Conservation (phyloP, 768 basidiomycete genomes). For the Hygrophorus pudorinus region DNA sequence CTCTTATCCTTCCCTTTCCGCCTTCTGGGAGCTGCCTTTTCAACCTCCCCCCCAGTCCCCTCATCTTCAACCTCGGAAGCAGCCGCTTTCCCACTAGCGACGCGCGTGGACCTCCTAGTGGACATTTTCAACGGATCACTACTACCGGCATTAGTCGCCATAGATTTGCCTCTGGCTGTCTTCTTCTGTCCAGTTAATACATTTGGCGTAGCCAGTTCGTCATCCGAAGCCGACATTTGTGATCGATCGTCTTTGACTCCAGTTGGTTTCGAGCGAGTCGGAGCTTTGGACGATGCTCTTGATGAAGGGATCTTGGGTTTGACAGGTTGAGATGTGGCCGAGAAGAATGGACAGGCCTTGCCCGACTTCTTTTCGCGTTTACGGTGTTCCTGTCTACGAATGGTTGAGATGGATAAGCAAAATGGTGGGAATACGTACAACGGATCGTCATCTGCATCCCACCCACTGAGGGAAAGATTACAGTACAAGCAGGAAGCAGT, state of each 20-base stretch:
- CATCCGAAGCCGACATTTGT: not conserved
- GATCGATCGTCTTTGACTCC: not conserved
- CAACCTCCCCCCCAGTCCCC: not conserved
- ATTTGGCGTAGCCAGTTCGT: not conserved
- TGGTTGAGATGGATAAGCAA: not conserved
- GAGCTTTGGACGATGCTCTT: not conserved
- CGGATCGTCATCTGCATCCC: conserved; percentile 84
- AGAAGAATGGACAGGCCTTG: conserved; percentile 32
- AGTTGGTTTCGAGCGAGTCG: conserved; percentile 2
- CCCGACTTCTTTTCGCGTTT: conserved; percentile 32
- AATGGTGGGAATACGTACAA: conserved; percentile 42
- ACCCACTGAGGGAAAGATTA: conserved; percentile 66
- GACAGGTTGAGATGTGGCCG: conserved; percentile 11
- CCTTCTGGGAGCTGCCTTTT: not conserved
- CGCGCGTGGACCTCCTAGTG: too few relatives aligned
- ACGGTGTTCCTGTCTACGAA: not conserved
- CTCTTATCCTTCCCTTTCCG: not conserved
- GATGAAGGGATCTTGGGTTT: conserved; percentile 1
- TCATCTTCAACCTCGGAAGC: not conserved
- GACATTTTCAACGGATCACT: too few relatives aligned
- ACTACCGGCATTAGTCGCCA: not conserved
- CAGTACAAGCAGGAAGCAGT: conserved; percentile 84
- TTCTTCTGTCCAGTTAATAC: not conserved
- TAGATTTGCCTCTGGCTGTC: not conserved
- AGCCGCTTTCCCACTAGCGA: not conserved